Base-by-base conservation (phyloP, 495 filamentous ascomycete genomes). In the Aspergillus cristatus region DNA sequence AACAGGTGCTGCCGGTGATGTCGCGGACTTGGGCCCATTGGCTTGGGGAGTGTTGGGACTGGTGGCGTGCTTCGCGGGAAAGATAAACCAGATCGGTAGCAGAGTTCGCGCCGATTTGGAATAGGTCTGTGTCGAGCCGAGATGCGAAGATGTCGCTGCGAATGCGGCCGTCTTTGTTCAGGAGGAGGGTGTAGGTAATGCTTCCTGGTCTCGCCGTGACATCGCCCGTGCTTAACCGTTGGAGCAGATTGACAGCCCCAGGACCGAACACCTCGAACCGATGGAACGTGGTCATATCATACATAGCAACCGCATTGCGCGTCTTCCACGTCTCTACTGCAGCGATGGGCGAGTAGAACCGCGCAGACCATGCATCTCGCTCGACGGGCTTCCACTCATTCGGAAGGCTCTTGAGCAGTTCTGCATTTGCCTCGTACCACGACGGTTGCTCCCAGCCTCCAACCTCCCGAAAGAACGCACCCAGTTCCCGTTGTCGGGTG, bases 291-390 rank as follows among this genome's bases (percentile, higher is more conserved):
- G 66, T 70, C 65, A 72, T 63, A 37, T 74, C 70, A 41, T 67
- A 74, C 66, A 74, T 69, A 6, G 67, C 68, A 2, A 70, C 67
- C 0, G 63, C 70, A 20, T 65, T 65, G 3, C 70, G 65, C 12
- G 67, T 71, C 48, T 68, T 71, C 68, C 68, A 74, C 1, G 70
- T 68, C 35, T 74, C 70, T 3, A 50, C 67, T 2, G 67, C 66
- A 1, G 55, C 43, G 24, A 74, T 65, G n/a, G 68, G 67, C 1
- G 70, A 74, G 41, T 65, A 55, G 44, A 57, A 65, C 29, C 46
- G 50, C 0, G 57, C 38, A 8, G 70, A 67, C 70, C 70, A 74
- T 29, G 60, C 31, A 32, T 74, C 70, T 35, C 68, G 54, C 24
- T 59, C 52, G 6, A 62, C 50, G 6, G 67, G 65, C 36, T 56